These are phyloP conservation scores for Chenopodium berlandieri DNA, from an alignment of 148 eudicot species.

Conservation along the genomic window DNA sequence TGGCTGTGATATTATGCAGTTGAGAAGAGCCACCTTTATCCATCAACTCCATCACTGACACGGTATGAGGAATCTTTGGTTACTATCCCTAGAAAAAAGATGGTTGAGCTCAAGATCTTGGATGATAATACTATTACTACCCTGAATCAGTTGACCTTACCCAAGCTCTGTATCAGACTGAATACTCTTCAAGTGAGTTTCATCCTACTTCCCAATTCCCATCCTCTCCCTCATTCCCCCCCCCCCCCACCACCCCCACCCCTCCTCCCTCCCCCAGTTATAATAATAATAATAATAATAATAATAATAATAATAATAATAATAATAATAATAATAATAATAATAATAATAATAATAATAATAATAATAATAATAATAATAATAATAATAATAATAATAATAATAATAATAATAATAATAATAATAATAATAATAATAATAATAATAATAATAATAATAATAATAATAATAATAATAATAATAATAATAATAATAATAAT, in stretches of 20 bases:
- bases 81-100: constrained; percentile 61
- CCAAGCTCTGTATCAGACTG: constrained; percentile 80
- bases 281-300: no score
- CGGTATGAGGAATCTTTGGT: constrained; percentile 75
- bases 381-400: no score
- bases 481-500: no score
- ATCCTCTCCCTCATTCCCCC: no score
- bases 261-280: background rate
- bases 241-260: background rate
- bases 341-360: no score
- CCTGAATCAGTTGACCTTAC: constrained; percentile 51
- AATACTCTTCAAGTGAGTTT: constrained; percentile 81
- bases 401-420: no score
- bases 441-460: no score
- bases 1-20: constrained; percentile 45
- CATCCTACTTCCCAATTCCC: background rate
- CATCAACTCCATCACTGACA: constrained; percentile 78
- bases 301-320: no score
- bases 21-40: constrained; percentile 69
- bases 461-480: no score
- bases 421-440: no score
- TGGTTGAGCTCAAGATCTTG: constrained; percentile 44
- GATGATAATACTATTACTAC: constrained; percentile 49
- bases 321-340: no score
- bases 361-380: no score